Conservation (phyloP, 257 asterid species). For the Gentiana straminea region DNA sequence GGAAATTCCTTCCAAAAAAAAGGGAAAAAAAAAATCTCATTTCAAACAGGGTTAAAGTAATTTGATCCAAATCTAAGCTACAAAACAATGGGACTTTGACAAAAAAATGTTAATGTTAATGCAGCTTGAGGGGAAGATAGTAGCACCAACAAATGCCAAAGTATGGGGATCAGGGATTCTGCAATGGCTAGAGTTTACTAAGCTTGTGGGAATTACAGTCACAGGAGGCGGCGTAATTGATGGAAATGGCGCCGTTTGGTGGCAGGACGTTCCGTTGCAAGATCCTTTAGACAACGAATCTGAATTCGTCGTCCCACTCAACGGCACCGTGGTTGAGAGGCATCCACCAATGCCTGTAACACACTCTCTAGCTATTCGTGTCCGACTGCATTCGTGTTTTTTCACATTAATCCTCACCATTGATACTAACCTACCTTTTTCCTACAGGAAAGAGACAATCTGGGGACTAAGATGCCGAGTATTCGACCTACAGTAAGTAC, state of each 20-base stretch:
- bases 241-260: slow-evolving; percentile 90
- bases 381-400: background rate
- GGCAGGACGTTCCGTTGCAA: slow-evolving; percentile 49
- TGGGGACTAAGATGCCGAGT: slow-evolving; percentile 62
- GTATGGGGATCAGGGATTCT: slow-evolving; percentile 78
- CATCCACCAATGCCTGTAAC: slow-evolving; percentile 47
- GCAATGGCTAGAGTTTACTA: slow-evolving; percentile 82
- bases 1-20: background rate
- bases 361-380: background rate
- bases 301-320: slow-evolving; percentile 53
- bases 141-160: slow-evolving; percentile 67
- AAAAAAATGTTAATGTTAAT: background rate
- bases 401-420: background rate
- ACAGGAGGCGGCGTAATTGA: slow-evolving; percentile 66
- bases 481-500: slow-evolving; percentile 74
- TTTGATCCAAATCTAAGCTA: background rate
- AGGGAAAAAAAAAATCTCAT: background rate
- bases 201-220: slow-evolving; percentile 72
- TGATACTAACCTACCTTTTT: background rate
- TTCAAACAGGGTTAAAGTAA: background rate
- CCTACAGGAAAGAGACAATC: slow-evolving; percentile 37
- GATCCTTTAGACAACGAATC: slow-evolving; percentile 71
- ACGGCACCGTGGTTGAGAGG: slow-evolving; percentile 22
- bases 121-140: slow-evolving; percentile 79
- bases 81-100: background rate